These are phyloP conservation scores for Haplographium delicatum DNA, from an alignment of 495 filamentous ascomycete species.

Conservation along the genomic window DNA sequence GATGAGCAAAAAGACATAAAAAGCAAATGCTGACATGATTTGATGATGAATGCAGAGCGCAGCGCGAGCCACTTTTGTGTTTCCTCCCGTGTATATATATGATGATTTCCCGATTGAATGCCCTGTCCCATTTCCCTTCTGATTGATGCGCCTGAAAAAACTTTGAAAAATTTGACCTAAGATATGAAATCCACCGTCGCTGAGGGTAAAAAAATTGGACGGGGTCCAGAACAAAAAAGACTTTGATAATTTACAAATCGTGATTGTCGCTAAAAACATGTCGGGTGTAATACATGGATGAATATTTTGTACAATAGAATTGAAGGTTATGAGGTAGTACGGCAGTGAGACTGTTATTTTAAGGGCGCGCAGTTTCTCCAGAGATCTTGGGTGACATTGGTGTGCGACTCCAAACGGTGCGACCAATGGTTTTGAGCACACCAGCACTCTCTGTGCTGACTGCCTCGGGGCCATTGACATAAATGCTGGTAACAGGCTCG, in stretches of 20 bases:
- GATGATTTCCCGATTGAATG: slow-evolving; percentile 8
- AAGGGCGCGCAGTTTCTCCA: slow-evolving; percentile 2
- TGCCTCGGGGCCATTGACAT: slow-evolving; percentile 36
- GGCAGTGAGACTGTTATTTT: neutral
- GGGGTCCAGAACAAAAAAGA: too few relatives aligned
- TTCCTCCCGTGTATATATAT: slow-evolving; percentile 22
- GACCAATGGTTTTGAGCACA: slow-evolving; percentile 43
- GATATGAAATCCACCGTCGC: slow-evolving; percentile 4
- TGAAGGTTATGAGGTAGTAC: slow-evolving; percentile 1
- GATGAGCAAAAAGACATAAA: too few relatives aligned
- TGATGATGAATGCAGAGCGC: slow-evolving; percentile 9
- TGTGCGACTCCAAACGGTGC: slow-evolving; percentile 42
- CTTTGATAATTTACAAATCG: slow-evolving; percentile 10
- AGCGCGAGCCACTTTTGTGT: slow-evolving; percentile 30
- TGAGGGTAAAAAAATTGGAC: neutral
- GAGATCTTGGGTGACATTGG: slow-evolving; percentile 23
- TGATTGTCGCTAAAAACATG: too few relatives aligned
- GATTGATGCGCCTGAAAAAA: slow-evolving; percentile 14
- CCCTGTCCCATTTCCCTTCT: slow-evolving; percentile 5
- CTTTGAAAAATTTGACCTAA: slow-evolving; percentile 3
- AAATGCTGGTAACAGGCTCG: slow-evolving; percentile 46
- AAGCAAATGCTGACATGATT: too few relatives aligned
- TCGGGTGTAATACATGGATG: slow-evolving; percentile 16
- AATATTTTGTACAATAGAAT: slow-evolving; percentile 23
- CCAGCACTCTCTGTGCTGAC: slow-evolving; percentile 28